phyloP scores from a whole-genome alignment of 306 rosid genomes.

The Carpinus fangiana region DNA sequence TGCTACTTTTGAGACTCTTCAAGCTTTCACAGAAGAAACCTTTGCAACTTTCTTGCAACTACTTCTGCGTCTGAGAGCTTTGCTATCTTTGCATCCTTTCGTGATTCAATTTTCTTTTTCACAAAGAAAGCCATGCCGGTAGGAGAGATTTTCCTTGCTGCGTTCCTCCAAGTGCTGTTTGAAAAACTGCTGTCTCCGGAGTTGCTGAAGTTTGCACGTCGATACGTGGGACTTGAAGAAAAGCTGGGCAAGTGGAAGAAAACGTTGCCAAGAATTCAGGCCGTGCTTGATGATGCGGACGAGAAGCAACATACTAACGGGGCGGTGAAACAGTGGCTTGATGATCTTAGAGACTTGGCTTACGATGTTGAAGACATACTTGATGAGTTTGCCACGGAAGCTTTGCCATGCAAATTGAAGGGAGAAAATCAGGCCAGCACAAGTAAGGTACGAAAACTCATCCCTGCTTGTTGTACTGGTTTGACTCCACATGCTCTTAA shows the following conservation, averaged over 20 bases:
- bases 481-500: not conserved
- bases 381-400: slow-evolving; percentile 11
- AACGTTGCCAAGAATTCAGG: not conserved
- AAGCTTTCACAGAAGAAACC: too few relatives aligned
- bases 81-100: not conserved
- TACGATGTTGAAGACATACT: slow-evolving; percentile 22
- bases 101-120: not conserved
- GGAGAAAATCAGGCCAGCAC: not conserved
- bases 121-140: not conserved
- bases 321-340: slow-evolving; percentile 14
- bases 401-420: not conserved
- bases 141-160: not conserved
- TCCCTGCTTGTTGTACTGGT: not conserved
- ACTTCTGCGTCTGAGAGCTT: not conserved
- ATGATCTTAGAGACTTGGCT: slow-evolving; percentile 23
- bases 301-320: not conserved
- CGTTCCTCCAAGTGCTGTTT: not conserved
- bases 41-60: too few relatives aligned
- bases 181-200: not conserved
- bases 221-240: not conserved
- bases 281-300: not conserved
- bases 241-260: not conserved
- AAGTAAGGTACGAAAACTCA: not conserved
- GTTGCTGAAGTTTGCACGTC: not conserved
- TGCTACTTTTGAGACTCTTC: too few relatives aligned